Conservation (phyloP, 345 rosid species). For the Anacardium occidentale region DNA sequence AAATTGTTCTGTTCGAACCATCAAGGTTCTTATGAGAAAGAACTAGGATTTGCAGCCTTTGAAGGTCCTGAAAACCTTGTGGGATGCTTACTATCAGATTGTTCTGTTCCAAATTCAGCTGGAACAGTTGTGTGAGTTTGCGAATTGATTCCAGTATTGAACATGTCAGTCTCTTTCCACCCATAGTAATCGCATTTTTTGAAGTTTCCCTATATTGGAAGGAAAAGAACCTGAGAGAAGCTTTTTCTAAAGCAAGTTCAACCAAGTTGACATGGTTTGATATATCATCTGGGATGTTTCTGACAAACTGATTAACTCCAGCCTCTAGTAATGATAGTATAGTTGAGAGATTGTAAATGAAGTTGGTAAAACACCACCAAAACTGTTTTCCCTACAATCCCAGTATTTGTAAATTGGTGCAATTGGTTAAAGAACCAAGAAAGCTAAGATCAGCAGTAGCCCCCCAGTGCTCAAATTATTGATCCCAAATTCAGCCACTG, state of each 20-base stretch:
- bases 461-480: conserved; percentile 23
- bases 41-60: not conserved
- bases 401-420: conserved; percentile 10
- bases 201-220: conserved; percentile 19
- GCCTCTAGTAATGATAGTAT: conserved; percentile 6
- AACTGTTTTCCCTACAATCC: conserved; percentile 8
- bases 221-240: conserved; percentile 7
- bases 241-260: not conserved
- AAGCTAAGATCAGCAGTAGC: conserved; percentile 17
- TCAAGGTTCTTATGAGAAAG: conserved; percentile 9
- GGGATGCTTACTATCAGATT: conserved; percentile 10
- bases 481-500: conserved; percentile 11
- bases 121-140: conserved; percentile 25
- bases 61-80: conserved; percentile 6
- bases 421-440: conserved; percentile 23
- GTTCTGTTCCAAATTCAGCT: conserved; percentile 24
- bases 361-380: conserved; percentile 24
- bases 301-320: conserved; percentile 11
- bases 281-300: conserved; percentile 9
- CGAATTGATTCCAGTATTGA: conserved; percentile 21
- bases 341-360: conserved; percentile 27
- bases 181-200: conserved; percentile 12
- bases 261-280: not conserved
- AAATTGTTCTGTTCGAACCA: no score
- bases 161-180: conserved; percentile 18